Percentiles rank a stretch among this genome's conserved stretches.
Conservation (phyloP, 2,329 filamentous ascomycete species). For the Diaporthe citrichinensis region DNA sequence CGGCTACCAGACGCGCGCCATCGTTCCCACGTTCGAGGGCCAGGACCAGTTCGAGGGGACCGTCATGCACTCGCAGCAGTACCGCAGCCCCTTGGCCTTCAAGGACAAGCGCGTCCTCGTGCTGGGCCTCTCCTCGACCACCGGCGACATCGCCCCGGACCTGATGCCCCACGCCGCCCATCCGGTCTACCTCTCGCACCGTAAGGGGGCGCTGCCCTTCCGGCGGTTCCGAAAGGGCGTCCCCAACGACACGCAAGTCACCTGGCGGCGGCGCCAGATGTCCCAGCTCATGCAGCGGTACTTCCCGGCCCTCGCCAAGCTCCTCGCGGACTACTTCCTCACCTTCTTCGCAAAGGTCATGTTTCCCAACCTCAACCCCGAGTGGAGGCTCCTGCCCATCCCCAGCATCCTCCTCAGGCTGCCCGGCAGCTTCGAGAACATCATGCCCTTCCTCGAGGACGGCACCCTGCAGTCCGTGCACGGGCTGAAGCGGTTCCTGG, state of each 20-base stretch:
- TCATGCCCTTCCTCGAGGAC: constrained; percentile 51
- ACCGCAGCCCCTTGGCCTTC: constrained; percentile 41
- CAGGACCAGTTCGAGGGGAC: constrained; percentile 39
- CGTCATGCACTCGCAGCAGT: constrained; percentile 41
- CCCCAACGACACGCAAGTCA: constrained; percentile 42
- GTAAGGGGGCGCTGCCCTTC: constrained; percentile 39
- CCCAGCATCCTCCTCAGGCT: constrained; percentile 40
- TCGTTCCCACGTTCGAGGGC: constrained; percentile 39
- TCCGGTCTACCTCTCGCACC: constrained; percentile 42
- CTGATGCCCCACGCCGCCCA: constrained; percentile 38
- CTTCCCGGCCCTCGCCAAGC: constrained; percentile 44
- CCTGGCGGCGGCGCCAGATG: constrained; percentile 47
- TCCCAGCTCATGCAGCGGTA: constrained; percentile 34
- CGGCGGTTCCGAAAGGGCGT: constrained; percentile 36
- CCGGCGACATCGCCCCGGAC: constrained; percentile 41
- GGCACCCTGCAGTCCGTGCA: constrained; percentile 36
- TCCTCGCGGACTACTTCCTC: constrained; percentile 25
- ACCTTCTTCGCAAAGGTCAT: constrained; percentile 15
- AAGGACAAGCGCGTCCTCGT: constrained; percentile 41
- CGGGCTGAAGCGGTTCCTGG: constrained; percentile 36
- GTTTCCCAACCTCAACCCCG: constrained; percentile 46
- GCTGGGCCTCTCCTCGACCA: constrained; percentile 42
- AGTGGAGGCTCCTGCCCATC: constrained; percentile 48
- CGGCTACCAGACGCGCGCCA: constrained; percentile 37
- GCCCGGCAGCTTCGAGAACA: constrained; percentile 44